Evolutionary conservation across 2,329 filamentous ascomycete species (phyloP), one percentile per base, ranked within the genome.

Genomic region (Aspergillus chevalieri): DNA sequence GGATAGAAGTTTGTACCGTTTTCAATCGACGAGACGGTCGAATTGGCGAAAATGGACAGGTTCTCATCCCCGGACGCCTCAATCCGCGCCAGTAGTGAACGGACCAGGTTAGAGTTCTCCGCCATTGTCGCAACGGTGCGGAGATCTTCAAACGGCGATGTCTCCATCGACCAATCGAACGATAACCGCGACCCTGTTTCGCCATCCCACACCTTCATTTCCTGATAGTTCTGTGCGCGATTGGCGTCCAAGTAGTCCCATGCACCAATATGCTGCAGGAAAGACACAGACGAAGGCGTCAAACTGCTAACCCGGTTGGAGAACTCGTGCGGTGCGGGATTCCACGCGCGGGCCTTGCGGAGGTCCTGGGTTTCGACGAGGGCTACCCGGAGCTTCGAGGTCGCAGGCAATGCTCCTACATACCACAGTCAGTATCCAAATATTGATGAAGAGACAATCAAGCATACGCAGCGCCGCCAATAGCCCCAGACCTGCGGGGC

Each of bases 171-270:
- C 85, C 85, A 87, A 71, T 93, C 87, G 68, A 98, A 98, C 58
- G 89, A 86, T 66, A 98, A 93, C 59, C 85, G 82, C 33, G 90
- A 88, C 51, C 84, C 90, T 38, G 87, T 88, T 49, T 95, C 82
- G 54, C 92, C 94, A 68, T 98, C 93, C 93, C 94, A 98, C 28
- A 97, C 93, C 68, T 95, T 87, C 93, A 98, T 98, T 61, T 92
- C 87, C 52, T 94, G 85, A 69, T 96, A 98, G 1, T 84, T 80
- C 73, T 96, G 91, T 30, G 93, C 82, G 28, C 93, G 83, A 5
- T 81, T 75, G 39, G 77, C 73, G 57, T 87, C 79, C 52, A 96
- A 75, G 64, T 94, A 83, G 6, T 77, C 65, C 93, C 92, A 97
- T 45, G 86, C 90, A 33, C 92, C 93, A 52, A 95, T 93, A 4